These are phyloP conservation scores for Blastobotrys illinoisensis DNA, from an alignment of 1,139 yeast species.

Conservation along the genomic window DNA sequence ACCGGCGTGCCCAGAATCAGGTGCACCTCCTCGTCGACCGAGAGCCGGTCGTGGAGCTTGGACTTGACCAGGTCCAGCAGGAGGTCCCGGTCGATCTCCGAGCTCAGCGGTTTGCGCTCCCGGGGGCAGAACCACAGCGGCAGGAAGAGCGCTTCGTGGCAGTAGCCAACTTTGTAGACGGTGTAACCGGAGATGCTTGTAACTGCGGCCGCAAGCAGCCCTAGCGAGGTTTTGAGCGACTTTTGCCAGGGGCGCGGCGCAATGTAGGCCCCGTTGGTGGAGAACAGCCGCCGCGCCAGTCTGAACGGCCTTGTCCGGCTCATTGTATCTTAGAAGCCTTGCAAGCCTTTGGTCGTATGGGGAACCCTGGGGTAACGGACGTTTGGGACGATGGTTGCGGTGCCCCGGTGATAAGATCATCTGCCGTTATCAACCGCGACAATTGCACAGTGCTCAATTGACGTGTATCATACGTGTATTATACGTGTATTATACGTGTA, in stretches of 20 bases:
- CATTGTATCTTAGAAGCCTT: background rate
- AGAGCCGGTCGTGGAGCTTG: slow-evolving; percentile 18
- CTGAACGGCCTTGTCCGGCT: background rate
- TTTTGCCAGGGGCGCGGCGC: slow-evolving; percentile 5
- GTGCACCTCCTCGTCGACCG: slow-evolving; percentile 22
- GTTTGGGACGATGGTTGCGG: background rate
- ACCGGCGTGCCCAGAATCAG: slow-evolving; percentile 18
- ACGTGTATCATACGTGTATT: no score
- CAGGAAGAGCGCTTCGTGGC: slow-evolving; percentile 19
- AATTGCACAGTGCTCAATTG: no score
- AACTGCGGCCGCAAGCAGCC: slow-evolving; percentile 14
- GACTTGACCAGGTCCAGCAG: slow-evolving; percentile 15
- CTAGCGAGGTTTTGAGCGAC: slow-evolving; percentile 9
- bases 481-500: no score
- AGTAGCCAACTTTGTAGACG: slow-evolving; percentile 17
- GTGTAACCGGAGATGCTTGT: slow-evolving; percentile 16
- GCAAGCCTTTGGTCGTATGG: background rate
- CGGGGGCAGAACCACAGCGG: slow-evolving; percentile 21
- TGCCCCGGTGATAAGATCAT: background rate
- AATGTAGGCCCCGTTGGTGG: background rate
- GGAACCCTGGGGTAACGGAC: background rate
- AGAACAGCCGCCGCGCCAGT: background rate
- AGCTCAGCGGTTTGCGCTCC: slow-evolving; percentile 17
- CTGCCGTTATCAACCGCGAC: no score
- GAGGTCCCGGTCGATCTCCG: slow-evolving; percentile 18